Evolutionary conservation across 2,329 filamentous ascomycete species (phyloP), one percentile per base, ranked within the genome.

Genomic region (Podosphaera leucotricha): DNA sequence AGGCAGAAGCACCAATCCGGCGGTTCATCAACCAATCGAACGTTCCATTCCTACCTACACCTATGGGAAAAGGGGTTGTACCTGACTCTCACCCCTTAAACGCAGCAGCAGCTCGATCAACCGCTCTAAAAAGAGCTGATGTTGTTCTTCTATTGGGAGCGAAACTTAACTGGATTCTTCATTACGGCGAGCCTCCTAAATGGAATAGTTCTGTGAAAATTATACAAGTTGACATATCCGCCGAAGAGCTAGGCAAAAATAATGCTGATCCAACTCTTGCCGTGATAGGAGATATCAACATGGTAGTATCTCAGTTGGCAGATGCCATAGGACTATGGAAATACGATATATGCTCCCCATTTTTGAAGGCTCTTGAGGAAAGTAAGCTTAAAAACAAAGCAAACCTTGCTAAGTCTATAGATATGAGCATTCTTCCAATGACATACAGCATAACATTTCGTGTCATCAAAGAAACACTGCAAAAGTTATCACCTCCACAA

Each of bases 11-110:
- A 1, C 52, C 54, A 1, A 65, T 72, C 44, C 58, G 62, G 21
- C 48, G 56, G 11, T 55, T 72, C 22, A 59, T 72, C 20, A 55
- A 68, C 39, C 53, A 57, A 49, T 66, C 66, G 8, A 58, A 62
- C 21, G 59, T 74, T 10, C 69, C 68, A 0, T 73, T 74, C 52
- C 58, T 74, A 6, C 68, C 69, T 0, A 71, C 68, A 1, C 70
- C 70, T 1, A 73, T 72, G 67, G 70, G 69, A 3, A 73, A 73
- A 52, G 70, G 70, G 19, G 62, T 74, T 5, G 50, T 72, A 1
- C 60, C 69, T 8, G 69, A 72, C 49, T 69, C 65, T 0, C 66
- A 70, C 52, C 60, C 63, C 0, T 58, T 64, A 41, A 72, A 73
- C 51, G 61, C 61, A 15, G 67, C 69, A 2, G 66, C 68, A 40